Conservation (phyloP, 2,329 filamentous ascomycete species). For the Plectosphaerella cucumerina region DNA sequence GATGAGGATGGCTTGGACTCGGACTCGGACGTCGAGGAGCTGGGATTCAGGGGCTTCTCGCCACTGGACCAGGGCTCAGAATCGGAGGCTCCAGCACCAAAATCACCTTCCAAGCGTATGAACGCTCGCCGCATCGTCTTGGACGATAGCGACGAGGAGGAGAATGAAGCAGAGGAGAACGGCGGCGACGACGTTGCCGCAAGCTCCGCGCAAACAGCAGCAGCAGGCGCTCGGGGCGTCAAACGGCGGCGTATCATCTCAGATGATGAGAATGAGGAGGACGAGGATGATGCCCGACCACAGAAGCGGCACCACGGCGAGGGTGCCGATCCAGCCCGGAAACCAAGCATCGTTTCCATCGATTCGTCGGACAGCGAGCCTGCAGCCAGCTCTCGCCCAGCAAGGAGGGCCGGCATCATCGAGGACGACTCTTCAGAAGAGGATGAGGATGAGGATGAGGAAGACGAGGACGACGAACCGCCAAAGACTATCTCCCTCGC, state of each 20-base stretch:
- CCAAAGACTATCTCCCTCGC: constrained; percentile 15
- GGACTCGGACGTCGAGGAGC: neutral
- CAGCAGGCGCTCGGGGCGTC: too few species aligned
- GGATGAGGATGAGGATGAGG: constrained; percentile 10
- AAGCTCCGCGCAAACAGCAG: neutral
- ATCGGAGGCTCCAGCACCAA: neutral
- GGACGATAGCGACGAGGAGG: constrained; percentile 3
- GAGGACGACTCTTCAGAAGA: constrained; percentile 6
- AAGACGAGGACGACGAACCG: constrained; percentile 8
- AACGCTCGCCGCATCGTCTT: neutral
- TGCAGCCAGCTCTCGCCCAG: neutral
- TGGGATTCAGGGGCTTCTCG: neutral
- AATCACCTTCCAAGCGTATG: neutral
- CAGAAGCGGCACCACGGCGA: neutral
- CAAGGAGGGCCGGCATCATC: constrained; percentile 2
- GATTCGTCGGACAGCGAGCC: too few species aligned
- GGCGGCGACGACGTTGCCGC: neutral
- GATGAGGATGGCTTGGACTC: neutral
- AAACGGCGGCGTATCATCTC: neutral
- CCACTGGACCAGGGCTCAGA: neutral
- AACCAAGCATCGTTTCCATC: too few species aligned
- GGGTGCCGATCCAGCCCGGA: too few species aligned
- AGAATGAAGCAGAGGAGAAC: neutral
- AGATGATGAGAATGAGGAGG: constrained; percentile 2
- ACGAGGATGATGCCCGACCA: neutral